phyloP scores from a whole-genome alignment of 371 early-diverging fungal species.

The Mucor piriformis region DNA sequence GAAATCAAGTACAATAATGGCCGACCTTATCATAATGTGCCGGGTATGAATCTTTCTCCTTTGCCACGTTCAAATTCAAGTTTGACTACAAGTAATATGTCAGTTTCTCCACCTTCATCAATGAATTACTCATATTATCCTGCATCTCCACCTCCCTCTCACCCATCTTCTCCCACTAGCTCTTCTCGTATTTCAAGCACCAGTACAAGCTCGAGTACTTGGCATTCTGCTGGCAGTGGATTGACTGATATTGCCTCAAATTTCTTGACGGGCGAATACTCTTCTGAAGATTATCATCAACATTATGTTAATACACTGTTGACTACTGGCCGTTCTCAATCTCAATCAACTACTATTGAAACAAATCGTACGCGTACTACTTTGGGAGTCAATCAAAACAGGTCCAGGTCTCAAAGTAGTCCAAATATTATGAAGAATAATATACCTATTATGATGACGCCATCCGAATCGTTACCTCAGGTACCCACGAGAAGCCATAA shows the following conservation, averaged over 20 bases:
- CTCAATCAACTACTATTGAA: slow-evolving; percentile 40
- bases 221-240: slow-evolving; percentile 43
- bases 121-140: slow-evolving; percentile 42
- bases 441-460: neutral
- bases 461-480: slow-evolving; percentile 3
- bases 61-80: slow-evolving; percentile 30
- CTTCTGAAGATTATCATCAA: slow-evolving; percentile 11
- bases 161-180: slow-evolving; percentile 64
- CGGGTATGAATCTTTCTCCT: slow-evolving; percentile 35
- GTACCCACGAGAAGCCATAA: slow-evolving; percentile 12
- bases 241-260: slow-evolving; percentile 42
- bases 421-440: slow-evolving; percentile 60
- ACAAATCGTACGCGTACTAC: slow-evolving; percentile 6
- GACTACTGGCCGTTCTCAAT: slow-evolving; percentile 43
- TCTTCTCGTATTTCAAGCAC: slow-evolving; percentile 43
- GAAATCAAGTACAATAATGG: neutral
- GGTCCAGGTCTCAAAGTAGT: slow-evolving; percentile 67
- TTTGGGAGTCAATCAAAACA: slow-evolving; percentile 37
- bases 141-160: slow-evolving; percentile 64
- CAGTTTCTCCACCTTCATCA: slow-evolving; percentile 4
- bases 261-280: slow-evolving; percentile 32
- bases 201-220: slow-evolving; percentile 28
- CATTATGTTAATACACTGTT: slow-evolving; percentile 9
- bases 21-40: slow-evolving; percentile 22
- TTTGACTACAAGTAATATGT: neutral